Percentiles rank a stretch among this genome's conserved stretches.
Evolutionary conservation across 305 asterid genomes (phyloP).

Genomic region (Plantago lanceolata): DNA sequence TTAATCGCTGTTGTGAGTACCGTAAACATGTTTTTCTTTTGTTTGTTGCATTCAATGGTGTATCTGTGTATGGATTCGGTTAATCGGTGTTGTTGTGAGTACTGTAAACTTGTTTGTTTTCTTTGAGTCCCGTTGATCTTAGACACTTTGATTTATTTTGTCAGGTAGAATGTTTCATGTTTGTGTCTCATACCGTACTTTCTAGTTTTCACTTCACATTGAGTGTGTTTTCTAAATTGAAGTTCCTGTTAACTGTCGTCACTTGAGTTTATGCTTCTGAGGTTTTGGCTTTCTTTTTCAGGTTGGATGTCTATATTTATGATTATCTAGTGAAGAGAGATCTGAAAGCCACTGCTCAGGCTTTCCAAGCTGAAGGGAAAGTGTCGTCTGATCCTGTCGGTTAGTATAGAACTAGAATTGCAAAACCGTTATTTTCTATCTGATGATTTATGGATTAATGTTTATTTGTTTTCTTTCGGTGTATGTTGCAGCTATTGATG

Average conservation of each 20-base stretch:
- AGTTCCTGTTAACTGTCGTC: neutral
- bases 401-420: conserved; percentile 28
- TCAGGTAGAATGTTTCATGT: neutral
- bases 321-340: conserved; percentile 92
- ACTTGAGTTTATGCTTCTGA: conserved; percentile 3
- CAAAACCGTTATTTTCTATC: conserved; percentile 1
- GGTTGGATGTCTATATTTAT: conserved; percentile 93
- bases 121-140: neutral
- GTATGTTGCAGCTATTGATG: conserved; percentile 75
- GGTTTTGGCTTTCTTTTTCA: conserved; percentile 29
- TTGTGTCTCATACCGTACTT: neutral
- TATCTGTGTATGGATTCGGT: neutral
- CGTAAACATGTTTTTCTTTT: conserved; percentile 11
- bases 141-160: neutral
- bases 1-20: neutral
- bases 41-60: neutral
- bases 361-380: conserved; percentile 95
- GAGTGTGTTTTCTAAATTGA: too few species aligned
- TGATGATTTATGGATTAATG: neutral
- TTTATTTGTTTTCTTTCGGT: neutral
- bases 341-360: conserved; percentile 87
- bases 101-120: conserved; percentile 9
- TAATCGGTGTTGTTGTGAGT: conserved; percentile 3
- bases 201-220: neutral
- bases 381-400: conserved; percentile 98